These are phyloP conservation scores for Fusarium clavum DNA, from an alignment of 2,329 filamentous ascomycete species.

Conservation along the genomic window DNA sequence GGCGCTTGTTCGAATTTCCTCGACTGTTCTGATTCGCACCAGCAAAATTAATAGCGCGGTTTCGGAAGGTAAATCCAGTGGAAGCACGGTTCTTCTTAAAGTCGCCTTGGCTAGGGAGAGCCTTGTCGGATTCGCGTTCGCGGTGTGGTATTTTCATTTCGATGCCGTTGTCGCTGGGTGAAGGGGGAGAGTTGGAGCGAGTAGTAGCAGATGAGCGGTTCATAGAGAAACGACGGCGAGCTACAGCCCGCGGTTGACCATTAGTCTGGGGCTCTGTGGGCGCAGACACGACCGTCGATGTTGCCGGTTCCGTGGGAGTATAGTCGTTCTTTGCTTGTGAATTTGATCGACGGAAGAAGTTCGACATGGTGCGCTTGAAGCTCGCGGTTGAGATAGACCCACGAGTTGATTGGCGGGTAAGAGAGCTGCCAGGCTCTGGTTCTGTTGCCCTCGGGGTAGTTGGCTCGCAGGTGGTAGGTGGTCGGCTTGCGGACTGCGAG, in stretches of 20 bases:
- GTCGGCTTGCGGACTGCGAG: slow-evolving; percentile 35
- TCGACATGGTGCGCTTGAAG: slow-evolving; percentile 63
- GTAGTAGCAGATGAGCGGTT: slow-evolving; percentile 59
- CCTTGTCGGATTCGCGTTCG: slow-evolving; percentile 42
- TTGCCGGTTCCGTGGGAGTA: slow-evolving; percentile 41
- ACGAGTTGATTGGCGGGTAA: slow-evolving; percentile 57
- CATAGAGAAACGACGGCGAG: slow-evolving; percentile 59
- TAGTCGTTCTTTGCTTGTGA: slow-evolving; percentile 47
- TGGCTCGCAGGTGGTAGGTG: slow-evolving; percentile 34
- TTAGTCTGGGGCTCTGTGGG: slow-evolving; percentile 47
- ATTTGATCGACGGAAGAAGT: slow-evolving; percentile 59
- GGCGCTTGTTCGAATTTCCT: slow-evolving; percentile 36
- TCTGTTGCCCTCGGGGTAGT: slow-evolving; percentile 42
- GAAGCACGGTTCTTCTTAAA: slow-evolving; percentile 64
- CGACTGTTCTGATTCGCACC: slow-evolving; percentile 42
- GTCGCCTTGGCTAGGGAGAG: slow-evolving; percentile 57
- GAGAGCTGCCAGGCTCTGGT: slow-evolving; percentile 47
- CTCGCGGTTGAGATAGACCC: slow-evolving; percentile 57
- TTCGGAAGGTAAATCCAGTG: slow-evolving; percentile 63
- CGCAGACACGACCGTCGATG: slow-evolving; percentile 43
- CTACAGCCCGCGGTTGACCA: slow-evolving; percentile 43
- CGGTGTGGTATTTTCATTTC: slow-evolving; percentile 54
- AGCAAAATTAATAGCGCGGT: slow-evolving; percentile 62
- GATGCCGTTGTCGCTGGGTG: slow-evolving; percentile 58
- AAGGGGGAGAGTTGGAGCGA: slow-evolving; percentile 63